These are phyloP conservation scores for Tetrapisispora pingtungensis DNA, from an alignment of 805 yeast species.

Conservation along the genomic window DNA sequence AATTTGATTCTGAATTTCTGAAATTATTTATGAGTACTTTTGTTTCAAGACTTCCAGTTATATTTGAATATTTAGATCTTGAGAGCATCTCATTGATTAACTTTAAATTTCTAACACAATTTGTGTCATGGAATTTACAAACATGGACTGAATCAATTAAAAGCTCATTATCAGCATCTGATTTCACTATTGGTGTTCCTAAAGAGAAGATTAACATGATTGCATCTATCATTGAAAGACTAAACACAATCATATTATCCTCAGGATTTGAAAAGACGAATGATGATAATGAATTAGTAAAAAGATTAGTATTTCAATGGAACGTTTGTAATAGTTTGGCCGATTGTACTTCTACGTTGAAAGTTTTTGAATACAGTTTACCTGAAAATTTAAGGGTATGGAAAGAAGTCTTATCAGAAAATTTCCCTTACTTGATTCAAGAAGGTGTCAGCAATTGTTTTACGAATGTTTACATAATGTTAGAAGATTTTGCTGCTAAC, in stretches of 20 bases:
- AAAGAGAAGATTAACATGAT: constrained; percentile 1
- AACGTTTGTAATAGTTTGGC: constrained; percentile 14
- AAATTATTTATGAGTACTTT: constrained; percentile 12
- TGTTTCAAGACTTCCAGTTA: constrained; percentile 10
- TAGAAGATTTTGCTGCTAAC: constrained; percentile 22
- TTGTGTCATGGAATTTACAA: constrained; percentile 23
- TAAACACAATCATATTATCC: constrained; percentile 7
- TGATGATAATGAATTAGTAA: constrained; percentile 1
- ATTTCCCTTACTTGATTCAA: constrained; percentile 10
- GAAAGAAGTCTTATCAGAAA: constrained; percentile 10
- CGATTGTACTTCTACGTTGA: constrained; percentile 20
- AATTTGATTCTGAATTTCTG: constrained; percentile 15
- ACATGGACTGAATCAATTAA: constrained; percentile 22
- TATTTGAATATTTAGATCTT: constrained; percentile 4
- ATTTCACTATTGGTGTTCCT: not conserved
- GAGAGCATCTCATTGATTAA: constrained; percentile 12
- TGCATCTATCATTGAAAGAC: constrained; percentile 9
- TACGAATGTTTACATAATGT: constrained; percentile 15
- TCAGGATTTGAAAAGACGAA: constrained; percentile 2
- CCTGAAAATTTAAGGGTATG: constrained; percentile 19
- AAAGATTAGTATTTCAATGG: constrained; percentile 9
- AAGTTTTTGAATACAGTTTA: constrained; percentile 21
- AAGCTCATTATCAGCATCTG: constrained; percentile 1
- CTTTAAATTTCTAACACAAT: constrained; percentile 19
- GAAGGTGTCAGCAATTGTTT: constrained; percentile 7